Percentiles rank a stretch among this genome's conserved stretches.
phyloP scores from a whole-genome alignment of 345 rosid species.

The Noccaea caerulescens region DNA sequence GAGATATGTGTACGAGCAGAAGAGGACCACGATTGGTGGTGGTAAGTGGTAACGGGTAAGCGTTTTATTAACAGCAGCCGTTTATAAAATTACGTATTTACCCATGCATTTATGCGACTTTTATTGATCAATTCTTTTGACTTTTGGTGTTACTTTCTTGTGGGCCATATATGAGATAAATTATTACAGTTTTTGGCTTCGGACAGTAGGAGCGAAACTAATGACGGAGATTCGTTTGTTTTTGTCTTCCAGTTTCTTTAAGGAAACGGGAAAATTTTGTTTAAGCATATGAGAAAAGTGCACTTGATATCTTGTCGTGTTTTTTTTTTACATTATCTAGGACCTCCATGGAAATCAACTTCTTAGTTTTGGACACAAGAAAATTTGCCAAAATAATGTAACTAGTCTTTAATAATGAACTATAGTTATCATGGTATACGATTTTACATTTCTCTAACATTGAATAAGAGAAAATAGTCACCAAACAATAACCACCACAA shows the following conservation, averaged over 20 bases:
- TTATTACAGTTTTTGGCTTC: conserved; percentile 25
- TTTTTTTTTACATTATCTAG: background rate
- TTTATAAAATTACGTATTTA: background rate
- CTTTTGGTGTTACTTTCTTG: conserved; percentile 19
- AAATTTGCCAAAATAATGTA: background rate
- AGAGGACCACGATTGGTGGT: conserved; percentile 35
- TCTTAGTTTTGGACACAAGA: background rate
- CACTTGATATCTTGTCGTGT: conserved; percentile 13
- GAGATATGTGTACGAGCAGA: conserved; percentile 29
- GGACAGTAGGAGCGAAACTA: conserved; percentile 6
- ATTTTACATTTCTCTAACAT: background rate
- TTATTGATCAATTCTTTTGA: conserved; percentile 17
- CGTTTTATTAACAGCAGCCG: conserved; percentile 16
- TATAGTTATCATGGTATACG: background rate
- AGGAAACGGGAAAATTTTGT: conserved; percentile 4
- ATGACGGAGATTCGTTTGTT: conserved; percentile 14
- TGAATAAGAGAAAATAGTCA: conserved; percentile 2
- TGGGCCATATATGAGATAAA: background rate
- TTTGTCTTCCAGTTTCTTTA: conserved; percentile 17
- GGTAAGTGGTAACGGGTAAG: conserved; percentile 35
- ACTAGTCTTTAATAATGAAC: background rate
- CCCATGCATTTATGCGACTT: conserved; percentile 25
- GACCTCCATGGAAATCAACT: background rate
- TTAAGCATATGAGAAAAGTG: conserved; percentile 22
- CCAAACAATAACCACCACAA: conserved; percentile 19